Conservation (phyloP, 768 basidiomycete species). For the Suillus occidentalis region DNA sequence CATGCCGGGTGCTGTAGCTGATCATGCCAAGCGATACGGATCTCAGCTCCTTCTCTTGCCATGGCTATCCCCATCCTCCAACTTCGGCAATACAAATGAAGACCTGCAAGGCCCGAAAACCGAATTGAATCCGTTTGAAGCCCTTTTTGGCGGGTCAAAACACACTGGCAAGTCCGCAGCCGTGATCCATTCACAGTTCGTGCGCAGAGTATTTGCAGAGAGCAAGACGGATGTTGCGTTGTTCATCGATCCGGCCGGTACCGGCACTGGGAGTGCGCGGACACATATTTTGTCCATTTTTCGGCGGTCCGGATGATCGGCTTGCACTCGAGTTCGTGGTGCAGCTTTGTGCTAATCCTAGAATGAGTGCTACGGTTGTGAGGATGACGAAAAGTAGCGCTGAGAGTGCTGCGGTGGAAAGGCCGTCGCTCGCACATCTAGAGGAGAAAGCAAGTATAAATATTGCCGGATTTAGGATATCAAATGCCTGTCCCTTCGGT, state of each 20-base stretch:
- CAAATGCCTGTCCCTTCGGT: slow-evolving; percentile 3
- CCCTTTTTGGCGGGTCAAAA: slow-evolving; percentile 61
- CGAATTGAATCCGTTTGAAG: slow-evolving; percentile 70
- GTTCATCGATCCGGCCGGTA: slow-evolving; percentile 71
- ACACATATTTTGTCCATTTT: slow-evolving; percentile 88
- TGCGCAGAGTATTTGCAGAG: slow-evolving; percentile 77
- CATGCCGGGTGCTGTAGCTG: slow-evolving; percentile 63
- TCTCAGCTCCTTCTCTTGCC: slow-evolving; percentile 83
- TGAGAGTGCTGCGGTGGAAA: slow-evolving; percentile 53
- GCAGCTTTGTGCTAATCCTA: slow-evolving; percentile 67
- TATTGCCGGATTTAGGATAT: slow-evolving; percentile 24
- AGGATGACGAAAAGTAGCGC: slow-evolving; percentile 45
- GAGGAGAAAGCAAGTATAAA: slow-evolving; percentile 47
- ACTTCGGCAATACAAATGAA: slow-evolving; percentile 31
- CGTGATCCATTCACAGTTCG: slow-evolving; percentile 75
- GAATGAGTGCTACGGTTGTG: slow-evolving; percentile 72
- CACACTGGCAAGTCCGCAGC: slow-evolving; percentile 50
- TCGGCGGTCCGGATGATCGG: slow-evolving; percentile 93
- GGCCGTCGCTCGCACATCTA: slow-evolving; percentile 55
- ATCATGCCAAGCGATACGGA: slow-evolving; percentile 53
- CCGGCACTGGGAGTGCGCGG: slow-evolving; percentile 35
- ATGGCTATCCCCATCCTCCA: slow-evolving; percentile 58
- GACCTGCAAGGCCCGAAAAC: slow-evolving; percentile 12
- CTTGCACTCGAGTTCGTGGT: slow-evolving; percentile 78
- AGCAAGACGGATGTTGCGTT: slow-evolving; percentile 78